These are phyloP conservation scores for Cercospora brassicicola DNA, from an alignment of 2,329 filamentous ascomycete genomes.

Conservation along the genomic window DNA sequence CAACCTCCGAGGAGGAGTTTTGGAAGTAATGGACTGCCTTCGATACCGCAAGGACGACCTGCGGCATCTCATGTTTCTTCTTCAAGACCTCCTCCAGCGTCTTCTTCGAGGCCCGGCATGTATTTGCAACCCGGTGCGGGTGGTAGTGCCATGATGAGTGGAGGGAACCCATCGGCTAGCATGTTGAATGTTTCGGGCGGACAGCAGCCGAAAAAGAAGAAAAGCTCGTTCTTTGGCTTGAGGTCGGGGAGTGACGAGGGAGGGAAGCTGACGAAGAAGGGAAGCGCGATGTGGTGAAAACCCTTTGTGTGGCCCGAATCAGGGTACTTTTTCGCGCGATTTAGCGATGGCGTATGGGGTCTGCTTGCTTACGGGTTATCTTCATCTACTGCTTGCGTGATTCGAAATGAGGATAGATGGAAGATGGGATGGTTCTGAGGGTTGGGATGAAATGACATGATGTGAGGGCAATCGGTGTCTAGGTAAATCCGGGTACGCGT, in stretches of 20 bases:
- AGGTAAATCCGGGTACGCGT: not conserved
- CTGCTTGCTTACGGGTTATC: not conserved
- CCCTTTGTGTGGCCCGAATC: too few relatives aligned
- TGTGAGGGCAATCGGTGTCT: not conserved
- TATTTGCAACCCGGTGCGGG: conserved; percentile 37
- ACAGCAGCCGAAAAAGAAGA: conserved; percentile 34
- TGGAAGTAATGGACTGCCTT: not conserved
- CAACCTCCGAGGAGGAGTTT: not conserved
- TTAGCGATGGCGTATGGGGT: conserved; percentile 13
- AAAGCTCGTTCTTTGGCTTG: conserved; percentile 42
- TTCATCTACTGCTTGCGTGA: not conserved
- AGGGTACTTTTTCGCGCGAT: not conserved
- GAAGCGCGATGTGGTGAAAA: conserved; percentile 46
- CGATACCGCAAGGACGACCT: conserved; percentile 28
- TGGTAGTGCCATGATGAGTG: conserved; percentile 38
- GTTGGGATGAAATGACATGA: not conserved
- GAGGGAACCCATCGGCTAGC: conserved; percentile 30
- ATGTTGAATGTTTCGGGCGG: conserved; percentile 14
- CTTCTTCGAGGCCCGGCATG: conserved; percentile 27
- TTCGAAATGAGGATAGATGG: not conserved
- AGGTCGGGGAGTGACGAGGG: conserved; percentile 31
- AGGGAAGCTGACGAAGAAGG: conserved; percentile 45
- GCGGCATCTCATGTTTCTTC: not conserved
- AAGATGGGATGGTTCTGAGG: not conserved
- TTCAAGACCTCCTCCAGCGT: conserved; percentile 14